Base-by-base conservation (phyloP, 768 basidiomycete genomes). In the Mycena venus region DNA sequence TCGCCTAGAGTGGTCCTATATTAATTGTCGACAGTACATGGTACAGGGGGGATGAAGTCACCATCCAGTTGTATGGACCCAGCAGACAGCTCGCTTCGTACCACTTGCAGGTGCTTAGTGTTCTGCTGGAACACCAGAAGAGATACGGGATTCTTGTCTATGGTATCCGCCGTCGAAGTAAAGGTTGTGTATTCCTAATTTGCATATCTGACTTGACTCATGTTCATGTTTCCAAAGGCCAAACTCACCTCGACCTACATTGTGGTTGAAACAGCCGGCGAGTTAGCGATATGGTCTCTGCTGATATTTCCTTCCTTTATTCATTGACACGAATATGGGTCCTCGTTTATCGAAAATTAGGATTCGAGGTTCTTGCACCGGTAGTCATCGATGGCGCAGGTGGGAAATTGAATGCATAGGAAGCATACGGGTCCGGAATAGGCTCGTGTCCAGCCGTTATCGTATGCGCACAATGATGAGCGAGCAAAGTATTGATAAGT, bases 21-120 rank as follows among this genome's bases (percentile, higher is more conserved):
- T 4, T 23, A 34, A 42, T 42, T 19, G 23, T 31, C 12, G 38
- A 17, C 44, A 83, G 82, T 81, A 83, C 49, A n/a, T 67, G 80
- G 36, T 81, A 82, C 4, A 49, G 47, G 6, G 72, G 78, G 63
- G 36, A 69, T 6, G 64, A 65, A 25, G 17, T 83, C 32, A 67
- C 80, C 9, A 66, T 58, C 2, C 65, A 77, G 1, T 64, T 78
- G 1, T 55, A 82, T 7, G 81, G 81, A 5, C 63, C 75, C 0
- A 78, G 72, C 34, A 78, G 78, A 62, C 58, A 77, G 10, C 72
- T 74, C 2, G 69, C 79, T 2, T 72, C 82, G 8, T 85, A 82
- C 81, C 75, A 80, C 55, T 74, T 84, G 12, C 79, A 80, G 14
- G 63, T 82, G 9, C 81, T 85, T 61, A 83, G 79, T 7, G 79